Evolutionary conservation across 148 eudicot species (phyloP).

Genomic region (Nepenthes gracilis): DNA sequence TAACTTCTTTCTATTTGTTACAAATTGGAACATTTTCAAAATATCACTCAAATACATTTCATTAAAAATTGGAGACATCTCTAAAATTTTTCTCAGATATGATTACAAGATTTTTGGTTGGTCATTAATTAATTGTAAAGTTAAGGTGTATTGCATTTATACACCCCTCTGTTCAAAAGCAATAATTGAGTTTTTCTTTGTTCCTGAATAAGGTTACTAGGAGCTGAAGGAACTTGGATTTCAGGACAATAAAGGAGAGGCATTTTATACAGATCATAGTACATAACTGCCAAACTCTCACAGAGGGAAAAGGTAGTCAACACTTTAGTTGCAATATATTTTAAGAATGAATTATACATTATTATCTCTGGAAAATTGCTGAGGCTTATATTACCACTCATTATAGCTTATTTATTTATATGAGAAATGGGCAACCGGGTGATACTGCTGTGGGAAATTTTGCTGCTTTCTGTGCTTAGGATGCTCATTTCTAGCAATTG

Average conservation of each 20-base stretch:
- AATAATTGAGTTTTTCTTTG: no score
- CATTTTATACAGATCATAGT: slow-evolving; percentile 34
- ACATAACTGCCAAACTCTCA: slow-evolving; percentile 23
- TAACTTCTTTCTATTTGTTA: slow-evolving; percentile 18
- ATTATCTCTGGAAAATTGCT: no score
- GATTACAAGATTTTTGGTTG: neutral
- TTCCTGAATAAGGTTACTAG: slow-evolving; percentile 35
- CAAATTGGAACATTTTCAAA: neutral
- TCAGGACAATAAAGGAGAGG: slow-evolving; percentile 50
- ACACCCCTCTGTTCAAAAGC: no score
- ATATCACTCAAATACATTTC: neutral
- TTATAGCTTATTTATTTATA: no score
- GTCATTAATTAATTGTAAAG: neutral
- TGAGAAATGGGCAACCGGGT: no score
- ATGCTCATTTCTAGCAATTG: no score
- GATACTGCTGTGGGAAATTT: no score
- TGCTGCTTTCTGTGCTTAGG: no score
- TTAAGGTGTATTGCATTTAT: neutral
- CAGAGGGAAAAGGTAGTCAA: slow-evolving; percentile 66
- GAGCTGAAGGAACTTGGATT: slow-evolving; percentile 43
- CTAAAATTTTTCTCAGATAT: no score
- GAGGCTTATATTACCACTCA: no score
- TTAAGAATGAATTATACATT: no score
- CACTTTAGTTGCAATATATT: neutral
- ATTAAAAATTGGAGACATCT: no score